Evolutionary conservation across 352 stramenopile species (phyloP), one percentile per base, ranked within the genome.

Genomic region (Labyrinthula sp.): DNA sequence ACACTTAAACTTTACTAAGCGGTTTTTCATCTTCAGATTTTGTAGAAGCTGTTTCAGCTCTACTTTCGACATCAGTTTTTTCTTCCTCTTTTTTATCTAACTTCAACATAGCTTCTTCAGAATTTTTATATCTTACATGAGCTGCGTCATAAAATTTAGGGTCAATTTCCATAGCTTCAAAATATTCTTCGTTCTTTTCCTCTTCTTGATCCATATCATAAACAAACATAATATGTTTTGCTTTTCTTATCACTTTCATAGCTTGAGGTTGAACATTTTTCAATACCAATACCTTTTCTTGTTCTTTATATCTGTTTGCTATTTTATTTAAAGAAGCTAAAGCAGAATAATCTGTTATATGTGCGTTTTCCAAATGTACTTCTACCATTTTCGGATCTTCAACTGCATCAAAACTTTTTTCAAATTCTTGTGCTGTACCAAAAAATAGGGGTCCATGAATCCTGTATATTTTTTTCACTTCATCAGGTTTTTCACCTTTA

Each of bases 291-390:
- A 58, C 61, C 54, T 82, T 82, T 4, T 62, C 62, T 20, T 54
- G 57, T 10, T 75, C 64, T 28, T 57, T 57, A 38, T 79, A 82
- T 2, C 66, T 58, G 15, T 61, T 56, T 3, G 66, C 66, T 15
- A 60, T 62, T 38, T 75, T 66, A 8, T 68, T 68, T 29, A 82
- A 56, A 2, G 66, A 69, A 9, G 60, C 63, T 18, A 68, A 67
- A 15, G 68, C 73, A 2, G 69, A 79, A 55, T 79, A 82, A 40
- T 82, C 73, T 7, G 56, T 60, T 15, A 82, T 65, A 1, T 59
- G 40, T 40, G 64, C 72, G 38, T 75, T 50, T 1, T 40, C 38
- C 22, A 76, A 54, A 40, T 79, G 69, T 2, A 82, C 23, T 14
- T 79, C 58, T 3, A 82, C 67, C 1, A 73, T 48, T 1, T 56